Base-by-base conservation (phyloP, 2,329 filamentous ascomycete genomes). In the Fusarium camptoceras region DNA sequence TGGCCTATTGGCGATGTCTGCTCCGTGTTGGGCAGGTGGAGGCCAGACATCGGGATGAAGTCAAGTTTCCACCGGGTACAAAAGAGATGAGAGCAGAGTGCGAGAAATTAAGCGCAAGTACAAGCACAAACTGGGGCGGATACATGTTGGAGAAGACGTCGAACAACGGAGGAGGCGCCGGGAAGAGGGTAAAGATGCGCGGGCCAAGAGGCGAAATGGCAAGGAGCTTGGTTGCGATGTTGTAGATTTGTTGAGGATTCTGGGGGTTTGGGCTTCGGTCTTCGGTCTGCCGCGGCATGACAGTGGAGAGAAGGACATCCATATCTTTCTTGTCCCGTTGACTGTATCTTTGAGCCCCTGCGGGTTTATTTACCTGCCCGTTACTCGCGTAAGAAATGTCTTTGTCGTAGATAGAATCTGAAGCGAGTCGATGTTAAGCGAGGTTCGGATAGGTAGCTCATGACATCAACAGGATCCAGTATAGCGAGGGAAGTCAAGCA, bases 241-340 rank as follows among this genome's bases (percentile, higher is more conserved):
- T 48, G 47, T 64, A 70, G 67, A 71, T 71, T 71, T 71, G 68
- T 71, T 71, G 68, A 71, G 68, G 68, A 71, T 69, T 55, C 60
- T 64, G 67, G 67, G 67, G 57, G 49, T 59, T 47, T 50, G 56
- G 59, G 27, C 47, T 46, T 20, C 30, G 27, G n/a, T 37, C 46
- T 55, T 59, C 59, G 55, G 63, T 56, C 42, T 61, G 61, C 64
- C 64, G 64, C 64, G 64, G 59, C 49, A 60, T 20, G 46, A 37
- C 46, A 51, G 66, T 61, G 64, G 55, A 55, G 64, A 68, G 51
- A 54, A 50, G 37, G 22, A 24, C 9, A n/a, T 20, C 11, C 9
- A n/a, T 27, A 9, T 28, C 43, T 37, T 54, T 20, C 8, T 15
- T 34, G 18, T 11, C 16, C 28, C 7, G 46, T 30, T 55, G n/a